Percentiles rank a stretch among this genome's conserved stretches.
These are phyloP conservation scores for Datisca glomerata DNA, from an alignment of 306 rosid species.

Conservation along the genomic window DNA sequence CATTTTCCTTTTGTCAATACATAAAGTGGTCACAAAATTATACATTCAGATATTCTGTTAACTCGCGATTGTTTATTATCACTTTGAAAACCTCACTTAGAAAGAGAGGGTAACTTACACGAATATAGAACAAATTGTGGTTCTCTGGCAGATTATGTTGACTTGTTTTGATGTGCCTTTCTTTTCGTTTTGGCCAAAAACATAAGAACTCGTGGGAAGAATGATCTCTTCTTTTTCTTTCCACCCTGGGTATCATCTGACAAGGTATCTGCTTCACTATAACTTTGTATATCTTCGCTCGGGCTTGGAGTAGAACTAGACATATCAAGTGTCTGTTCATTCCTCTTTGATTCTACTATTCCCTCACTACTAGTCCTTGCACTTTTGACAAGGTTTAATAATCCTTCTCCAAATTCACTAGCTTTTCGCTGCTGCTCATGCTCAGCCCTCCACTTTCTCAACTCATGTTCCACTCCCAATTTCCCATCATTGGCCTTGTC, in stretches of 20 bases:
- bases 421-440: conserved; percentile 59
- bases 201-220: conserved; percentile 78
- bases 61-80: background rate
- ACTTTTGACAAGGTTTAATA: conserved; percentile 31
- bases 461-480: conserved; percentile 31
- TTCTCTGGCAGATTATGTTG: conserved; percentile 24
- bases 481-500: conserved; percentile 89
- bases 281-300: conserved; percentile 10
- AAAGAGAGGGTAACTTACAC: conserved; percentile 11
- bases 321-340: conserved; percentile 6
- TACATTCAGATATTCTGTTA: background rate
- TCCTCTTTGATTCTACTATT: background rate
- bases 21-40: too few relatives aligned
- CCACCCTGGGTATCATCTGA: conserved; percentile 47
- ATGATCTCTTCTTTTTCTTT: conserved; percentile 72
- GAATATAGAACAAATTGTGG: background rate
- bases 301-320: conserved; percentile 37
- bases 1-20: too few relatives aligned
- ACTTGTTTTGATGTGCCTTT: conserved; percentile 37
- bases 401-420: conserved; percentile 40
- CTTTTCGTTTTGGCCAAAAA: conserved; percentile 54
- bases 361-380: conserved; percentile 15
- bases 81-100: background rate
- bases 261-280: conserved; percentile 30
- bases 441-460: conserved; percentile 83